Base-by-base conservation (phyloP, 2,329 filamentous ascomycete genomes). In the Magnaporthiopsis poae region DNA sequence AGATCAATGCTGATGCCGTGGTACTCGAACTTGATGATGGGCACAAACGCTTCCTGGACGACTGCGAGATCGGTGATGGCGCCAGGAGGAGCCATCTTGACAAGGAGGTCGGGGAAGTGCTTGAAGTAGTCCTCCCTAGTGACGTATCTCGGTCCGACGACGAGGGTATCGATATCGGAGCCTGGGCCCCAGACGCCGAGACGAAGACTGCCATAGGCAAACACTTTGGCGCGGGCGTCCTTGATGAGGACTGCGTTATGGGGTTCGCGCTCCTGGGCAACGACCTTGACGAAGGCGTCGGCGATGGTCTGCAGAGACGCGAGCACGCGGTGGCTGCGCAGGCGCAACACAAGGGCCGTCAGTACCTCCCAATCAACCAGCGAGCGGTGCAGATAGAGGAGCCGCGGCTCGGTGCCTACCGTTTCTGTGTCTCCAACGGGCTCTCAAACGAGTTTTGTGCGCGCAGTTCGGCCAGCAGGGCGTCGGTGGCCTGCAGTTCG, bases 1-100 rank as follows among this genome's bases (percentile, higher is more conserved):
- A 99, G 80, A 83, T 99, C 95, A 75, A 99, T 96, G 76, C 91
- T 95, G 75, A 99, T 96, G 64, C 89, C 91, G 65, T 85, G 87
- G 71, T 96, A 91, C 75, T 96, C 91, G 73, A 98, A 91, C 76
- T 97, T 98, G 81, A 99, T 98, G 75, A 99, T 96, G 63, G 95
- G 95, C 9, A 98, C 94, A 73, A 91, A 96, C 4, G 94, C 92
- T 73, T 96, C 94, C 63, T 89, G 89, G 56, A 99, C 95, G 0
- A 90, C 86, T 2, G 91, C 89, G 72, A 97, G 82, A 74, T 96
- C 91, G 68, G 90, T 89, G 71, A 98, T 91, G 68, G 92, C 84
- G n/a, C 88, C 90, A 56, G 86, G 80, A 11, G 90, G 86, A 1
- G 91, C 88, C 85, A 95, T 89, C 70, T 88, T 83, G 71, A 89